These are phyloP conservation scores for Echeveria elegans DNA, from an alignment of 164 flowering plant species.

Conservation along the genomic window DNA sequence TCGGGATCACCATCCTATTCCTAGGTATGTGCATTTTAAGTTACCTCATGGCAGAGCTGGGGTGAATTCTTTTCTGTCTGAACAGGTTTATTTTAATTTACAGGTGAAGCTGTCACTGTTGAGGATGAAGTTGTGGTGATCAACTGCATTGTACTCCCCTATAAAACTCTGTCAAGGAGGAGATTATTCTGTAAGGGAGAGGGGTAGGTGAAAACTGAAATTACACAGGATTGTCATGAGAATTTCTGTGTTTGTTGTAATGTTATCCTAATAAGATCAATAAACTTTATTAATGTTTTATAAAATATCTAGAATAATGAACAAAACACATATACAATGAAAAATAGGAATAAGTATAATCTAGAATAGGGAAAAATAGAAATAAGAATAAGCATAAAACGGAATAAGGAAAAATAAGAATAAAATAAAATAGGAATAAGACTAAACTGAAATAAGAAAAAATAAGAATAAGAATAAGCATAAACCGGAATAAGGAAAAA, in stretches of 20 bases:
- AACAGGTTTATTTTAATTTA: background rate
- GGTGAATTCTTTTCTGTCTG: constrained; percentile 5
- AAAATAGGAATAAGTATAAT: no score
- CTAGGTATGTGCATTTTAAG: constrained; percentile 39
- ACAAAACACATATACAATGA: no score
- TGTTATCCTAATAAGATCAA: background rate
- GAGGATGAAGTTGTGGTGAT: constrained; percentile 95
- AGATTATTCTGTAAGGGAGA: constrained; percentile 64
- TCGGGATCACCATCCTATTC: constrained; percentile 73
- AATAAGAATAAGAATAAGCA: no score
- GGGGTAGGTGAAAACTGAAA: no score
- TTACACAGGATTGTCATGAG: background rate
- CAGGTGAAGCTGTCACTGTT: constrained; percentile 88
- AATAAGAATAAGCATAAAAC: no score
- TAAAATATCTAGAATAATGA: no score
- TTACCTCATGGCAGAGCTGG: background rate
- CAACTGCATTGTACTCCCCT: constrained; percentile 88
- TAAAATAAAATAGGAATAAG: no score
- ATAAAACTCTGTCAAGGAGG: constrained; percentile 94
- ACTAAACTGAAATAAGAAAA: no score
- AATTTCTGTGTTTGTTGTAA: background rate
- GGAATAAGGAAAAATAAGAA: no score
- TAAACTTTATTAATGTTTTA: background rate
- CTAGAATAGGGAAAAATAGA: no score
- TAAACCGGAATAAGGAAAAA: no score